Evolutionary conservation across 2,329 filamentous ascomycete species (phyloP).

Genomic region (Fusarium sp.): DNA sequence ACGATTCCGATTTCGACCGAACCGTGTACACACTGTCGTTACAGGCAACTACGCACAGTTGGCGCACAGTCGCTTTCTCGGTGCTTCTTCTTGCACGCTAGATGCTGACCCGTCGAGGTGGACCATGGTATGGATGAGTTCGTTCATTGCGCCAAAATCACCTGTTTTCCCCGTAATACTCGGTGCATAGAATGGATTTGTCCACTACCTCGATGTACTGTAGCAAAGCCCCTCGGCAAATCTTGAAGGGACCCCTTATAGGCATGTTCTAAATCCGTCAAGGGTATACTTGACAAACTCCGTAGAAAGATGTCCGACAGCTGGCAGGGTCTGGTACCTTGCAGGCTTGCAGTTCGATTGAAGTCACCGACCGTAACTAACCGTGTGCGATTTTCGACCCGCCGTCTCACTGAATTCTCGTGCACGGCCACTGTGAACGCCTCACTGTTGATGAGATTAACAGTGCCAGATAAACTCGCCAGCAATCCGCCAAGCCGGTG

Average conservation of each 20-base stretch:
- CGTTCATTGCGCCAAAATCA: slow-evolving; percentile 33
- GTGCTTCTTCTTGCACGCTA: slow-evolving; percentile 14
- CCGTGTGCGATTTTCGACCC: slow-evolving; percentile 33
- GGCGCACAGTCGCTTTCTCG: slow-evolving; percentile 23
- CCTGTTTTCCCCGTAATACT: slow-evolving; percentile 32
- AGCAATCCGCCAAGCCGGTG: slow-evolving; percentile 37
- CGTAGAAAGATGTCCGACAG: slow-evolving; percentile 4
- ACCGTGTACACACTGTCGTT: slow-evolving; percentile 34
- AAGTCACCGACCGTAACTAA: slow-evolving; percentile 39
- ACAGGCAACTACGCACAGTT: neutral
- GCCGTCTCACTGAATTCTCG: slow-evolving; percentile 7
- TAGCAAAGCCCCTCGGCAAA: slow-evolving; percentile 13
- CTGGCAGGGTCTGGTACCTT: slow-evolving; percentile 27
- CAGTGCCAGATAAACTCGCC: slow-evolving; percentile 15
- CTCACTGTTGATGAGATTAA: slow-evolving; percentile 22
- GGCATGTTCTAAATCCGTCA: slow-evolving; percentile 1
- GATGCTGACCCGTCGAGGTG: slow-evolving; percentile 25
- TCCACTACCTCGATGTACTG: neutral
- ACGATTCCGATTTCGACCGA: slow-evolving; percentile 44
- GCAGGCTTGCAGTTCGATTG: slow-evolving; percentile 30
- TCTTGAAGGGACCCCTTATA: slow-evolving; percentile 7
- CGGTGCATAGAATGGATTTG: slow-evolving; percentile 21
- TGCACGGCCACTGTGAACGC: slow-evolving; percentile 35
- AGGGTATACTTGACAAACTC: slow-evolving; percentile 1
- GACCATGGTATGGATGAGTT: slow-evolving; percentile 12